Evolutionary conservation across 441 rosid species (phyloP).

Genomic region (Erysimum cheiri): DNA sequence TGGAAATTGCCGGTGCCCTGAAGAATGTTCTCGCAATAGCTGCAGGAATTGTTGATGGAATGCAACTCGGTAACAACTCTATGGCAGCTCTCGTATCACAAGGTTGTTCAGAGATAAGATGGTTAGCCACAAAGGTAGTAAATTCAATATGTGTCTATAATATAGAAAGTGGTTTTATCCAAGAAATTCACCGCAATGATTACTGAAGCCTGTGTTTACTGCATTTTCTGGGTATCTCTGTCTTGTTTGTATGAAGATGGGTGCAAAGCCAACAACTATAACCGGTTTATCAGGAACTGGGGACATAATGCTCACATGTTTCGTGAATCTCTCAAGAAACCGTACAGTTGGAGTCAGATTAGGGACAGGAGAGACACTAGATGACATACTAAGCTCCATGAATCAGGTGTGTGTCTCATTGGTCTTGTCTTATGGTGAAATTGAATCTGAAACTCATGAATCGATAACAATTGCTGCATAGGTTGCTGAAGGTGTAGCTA

Average conservation of each 20-base stretch:
- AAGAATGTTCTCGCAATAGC: conserved; percentile 96
- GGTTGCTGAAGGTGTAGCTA: conserved; percentile 97
- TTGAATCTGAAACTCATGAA: conserved; percentile 12
- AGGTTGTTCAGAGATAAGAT: conserved; percentile 96
- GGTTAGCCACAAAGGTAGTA: conserved; percentile 88
- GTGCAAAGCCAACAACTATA: conserved; percentile 88
- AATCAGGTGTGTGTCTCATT: conserved; percentile 64
- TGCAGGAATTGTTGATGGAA: conserved; percentile 93
- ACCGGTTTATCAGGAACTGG: conserved; percentile 97
- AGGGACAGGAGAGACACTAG: conserved; percentile 92
- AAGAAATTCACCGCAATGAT: not conserved
- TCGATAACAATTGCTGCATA: conserved; percentile 24
- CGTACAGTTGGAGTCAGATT: conserved; percentile 87
- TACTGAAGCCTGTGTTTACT: conserved; percentile 10
- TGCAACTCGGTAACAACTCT: conserved; percentile 93
- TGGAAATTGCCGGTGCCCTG: conserved; percentile 94
- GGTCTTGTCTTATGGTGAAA: conserved; percentile 8
- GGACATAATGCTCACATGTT: conserved; percentile 95
- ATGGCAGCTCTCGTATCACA: conserved; percentile 98
- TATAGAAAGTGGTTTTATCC: conserved; percentile 8
- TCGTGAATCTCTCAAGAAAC: conserved; percentile 91
- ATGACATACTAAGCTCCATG: conserved; percentile 80
- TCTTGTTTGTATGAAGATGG: conserved; percentile 64
- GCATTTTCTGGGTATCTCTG: conserved; percentile 23
- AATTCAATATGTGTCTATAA: not conserved